Base-by-base conservation (phyloP, 2,329 filamentous ascomycete species). In the Ceratocystis cacaofunesta region DNA sequence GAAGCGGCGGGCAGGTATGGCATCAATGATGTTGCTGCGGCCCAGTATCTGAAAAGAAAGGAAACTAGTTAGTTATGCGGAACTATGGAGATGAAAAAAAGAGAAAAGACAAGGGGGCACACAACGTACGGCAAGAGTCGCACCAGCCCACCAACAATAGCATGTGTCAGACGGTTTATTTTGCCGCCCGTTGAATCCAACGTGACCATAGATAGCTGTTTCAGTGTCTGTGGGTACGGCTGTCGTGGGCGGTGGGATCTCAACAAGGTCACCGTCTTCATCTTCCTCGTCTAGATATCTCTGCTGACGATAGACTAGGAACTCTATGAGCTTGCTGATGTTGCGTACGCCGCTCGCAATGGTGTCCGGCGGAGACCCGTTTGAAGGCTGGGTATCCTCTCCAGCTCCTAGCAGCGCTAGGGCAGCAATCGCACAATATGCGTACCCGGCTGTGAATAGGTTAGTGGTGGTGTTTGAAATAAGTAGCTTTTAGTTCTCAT, bases 81-180 rank as follows among this genome's bases (percentile, higher is more conserved):
- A 5, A n/a, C 28, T n/a, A 25, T 52, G 19, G 43, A 15, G 61
- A 32, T 46, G 8, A 70, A 74, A 80, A 78, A 74, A 80, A 78
- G 67, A 74, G 28, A 32, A 73, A 62, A 82, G 25, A 48, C n/a
- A 3, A 46, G 5, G 73, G 36, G 12, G 12, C 3, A 41, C 10
- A 41, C 3, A 15, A 62, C 74, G 68, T 71, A 80, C 78, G 63
- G 72, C 70, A 0, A 84, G 72, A 1, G 90, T 84, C 1, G 84
- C 90, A 3, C 82, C 81, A 0, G 89, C 90, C 94, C 94, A 99
- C 79, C 92, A 99, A 25, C 85, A 87, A 74, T 99, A 99, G 76
- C 94, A 99, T 0, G 94, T 97, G 75, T 99, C 94, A 8, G 89
- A 88, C 61, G 86, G 81, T 75, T 99, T 99, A 77, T 96, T 96